Conservation (phyloP, 345 rosid species). For the Arabidopsis arenosa region DNA sequence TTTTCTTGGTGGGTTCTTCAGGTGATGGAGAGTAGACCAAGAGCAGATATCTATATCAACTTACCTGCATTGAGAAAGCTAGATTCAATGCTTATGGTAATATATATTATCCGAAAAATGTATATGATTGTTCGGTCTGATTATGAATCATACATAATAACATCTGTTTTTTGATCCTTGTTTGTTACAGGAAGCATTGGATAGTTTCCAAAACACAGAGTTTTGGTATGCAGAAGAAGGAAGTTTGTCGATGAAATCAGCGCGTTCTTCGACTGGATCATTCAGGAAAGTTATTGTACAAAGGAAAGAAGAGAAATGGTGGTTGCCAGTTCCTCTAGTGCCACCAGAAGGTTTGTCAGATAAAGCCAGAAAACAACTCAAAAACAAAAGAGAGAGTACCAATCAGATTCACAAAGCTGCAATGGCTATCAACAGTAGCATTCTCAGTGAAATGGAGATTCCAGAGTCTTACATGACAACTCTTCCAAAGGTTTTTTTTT, state of each 20-base stretch:
- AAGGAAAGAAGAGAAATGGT: conserved; percentile 95
- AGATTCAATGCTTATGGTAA: conserved; percentile 82
- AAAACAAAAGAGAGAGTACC: conserved; percentile 70
- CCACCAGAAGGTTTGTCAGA: conserved; percentile 79
- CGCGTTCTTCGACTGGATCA: conserved; percentile 63
- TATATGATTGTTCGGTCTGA: neutral
- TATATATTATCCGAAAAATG: conserved; percentile 4
- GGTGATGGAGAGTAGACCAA: conserved; percentile 79
- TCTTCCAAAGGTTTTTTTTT: conserved; percentile 78
- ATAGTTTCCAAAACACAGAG: conserved; percentile 72
- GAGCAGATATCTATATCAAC: conserved; percentile 84
- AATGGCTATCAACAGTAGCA: conserved; percentile 83
- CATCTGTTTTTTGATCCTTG: neutral
- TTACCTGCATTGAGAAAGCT: conserved; percentile 93
- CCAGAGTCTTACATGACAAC: conserved; percentile 80
- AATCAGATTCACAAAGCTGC: conserved; percentile 97
- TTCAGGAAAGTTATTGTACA: conserved; percentile 72
- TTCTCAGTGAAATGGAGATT: conserved; percentile 89
- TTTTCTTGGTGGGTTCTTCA: conserved; percentile 23
- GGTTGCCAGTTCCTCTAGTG: conserved; percentile 93
- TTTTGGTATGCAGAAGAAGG: conserved; percentile 98
- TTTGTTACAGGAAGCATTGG: conserved; percentile 80
- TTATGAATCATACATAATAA: neutral
- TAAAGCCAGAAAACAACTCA: conserved; percentile 71
- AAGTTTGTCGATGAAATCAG: conserved; percentile 70